Evolutionary conservation across 208 protist species (phyloP).

Genomic region (Willaertia magna): DNA sequence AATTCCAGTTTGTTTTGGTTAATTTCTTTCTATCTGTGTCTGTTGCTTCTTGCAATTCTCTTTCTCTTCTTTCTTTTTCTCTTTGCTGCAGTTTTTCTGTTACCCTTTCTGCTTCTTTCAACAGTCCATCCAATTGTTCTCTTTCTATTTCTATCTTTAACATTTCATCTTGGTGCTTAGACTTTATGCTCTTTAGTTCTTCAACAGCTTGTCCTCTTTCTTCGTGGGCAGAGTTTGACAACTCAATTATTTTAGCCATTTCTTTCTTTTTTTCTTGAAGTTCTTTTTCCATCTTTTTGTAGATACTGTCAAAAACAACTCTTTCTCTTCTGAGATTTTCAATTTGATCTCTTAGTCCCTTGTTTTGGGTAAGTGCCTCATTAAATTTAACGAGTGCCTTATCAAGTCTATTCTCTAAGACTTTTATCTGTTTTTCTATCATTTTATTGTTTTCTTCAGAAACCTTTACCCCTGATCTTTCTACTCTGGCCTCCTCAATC

Average conservation of each 20-base stretch:
- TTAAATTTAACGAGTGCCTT: slow-evolving; percentile 87
- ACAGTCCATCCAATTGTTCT: slow-evolving; percentile 29
- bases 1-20: background rate
- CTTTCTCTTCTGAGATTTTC: slow-evolving; percentile 85
- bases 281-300: slow-evolving; percentile 83
- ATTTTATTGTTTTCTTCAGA: slow-evolving; percentile 68
- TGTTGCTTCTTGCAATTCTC: slow-evolving; percentile 10
- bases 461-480: slow-evolving; percentile 69
- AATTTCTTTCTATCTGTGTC: slow-evolving; percentile 32
- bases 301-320: slow-evolving; percentile 86
- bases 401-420: slow-evolving; percentile 84
- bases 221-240: slow-evolving; percentile 82
- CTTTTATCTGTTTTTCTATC: slow-evolving; percentile 73
- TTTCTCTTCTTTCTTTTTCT: slow-evolving; percentile 40
- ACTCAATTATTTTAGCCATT: slow-evolving; percentile 84
- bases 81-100: slow-evolving; percentile 30
- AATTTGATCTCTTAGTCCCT: slow-evolving; percentile 80
- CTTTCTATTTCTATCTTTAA: slow-evolving; percentile 33
- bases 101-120: slow-evolving; percentile 25
- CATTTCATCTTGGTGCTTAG: slow-evolving; percentile 39
- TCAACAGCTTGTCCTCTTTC: slow-evolving; percentile 69
- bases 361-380: slow-evolving; percentile 80
- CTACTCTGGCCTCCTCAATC: slow-evolving; percentile 57
- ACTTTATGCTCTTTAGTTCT: slow-evolving; percentile 46
- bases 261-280: slow-evolving; percentile 69